These are phyloP conservation scores for Saccharomycopsis microspora DNA, from an alignment of 805 yeast genomes.

Conservation along the genomic window DNA sequence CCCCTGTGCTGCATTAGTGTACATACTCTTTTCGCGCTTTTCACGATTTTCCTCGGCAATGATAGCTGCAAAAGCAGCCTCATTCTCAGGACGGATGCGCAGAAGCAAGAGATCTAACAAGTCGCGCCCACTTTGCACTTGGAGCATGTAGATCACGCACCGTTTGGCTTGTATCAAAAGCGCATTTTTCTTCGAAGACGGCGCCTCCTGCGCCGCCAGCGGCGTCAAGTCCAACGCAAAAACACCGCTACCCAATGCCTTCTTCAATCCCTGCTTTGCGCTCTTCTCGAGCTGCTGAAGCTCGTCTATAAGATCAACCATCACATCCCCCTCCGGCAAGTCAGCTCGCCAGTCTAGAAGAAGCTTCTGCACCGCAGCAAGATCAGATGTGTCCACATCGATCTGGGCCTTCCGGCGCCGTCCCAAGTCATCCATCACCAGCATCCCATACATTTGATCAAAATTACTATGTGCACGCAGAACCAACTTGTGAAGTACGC, in stretches of 20 bases:
- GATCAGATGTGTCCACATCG: conserved; percentile 28
- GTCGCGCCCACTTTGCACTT: conserved; percentile 62
- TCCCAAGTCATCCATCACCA: conserved; percentile 59
- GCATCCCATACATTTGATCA: conserved; percentile 49
- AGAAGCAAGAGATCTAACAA: conserved; percentile 59
- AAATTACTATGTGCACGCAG: conserved; percentile 36
- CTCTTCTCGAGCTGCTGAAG: conserved; percentile 1
- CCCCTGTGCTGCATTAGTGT: conserved; percentile 30
- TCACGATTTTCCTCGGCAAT: conserved; percentile 33
- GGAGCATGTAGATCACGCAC: conserved; percentile 64
- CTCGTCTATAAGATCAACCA: neutral
- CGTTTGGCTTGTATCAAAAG: conserved; percentile 70
- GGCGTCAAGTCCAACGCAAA: conserved; percentile 29
- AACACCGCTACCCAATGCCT: conserved; percentile 23
- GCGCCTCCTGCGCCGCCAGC: conserved; percentile 30
- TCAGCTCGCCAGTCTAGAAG: conserved; percentile 22
- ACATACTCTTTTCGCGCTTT: conserved; percentile 28
- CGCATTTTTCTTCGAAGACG: conserved; percentile 35
- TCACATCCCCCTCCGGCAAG: neutral
- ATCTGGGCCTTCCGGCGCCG: conserved; percentile 32
- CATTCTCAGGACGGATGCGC: conserved; percentile 61
- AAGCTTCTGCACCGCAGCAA: conserved; percentile 29
- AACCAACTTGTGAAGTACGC: conserved; percentile 36
- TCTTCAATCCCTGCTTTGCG: conserved; percentile 1
- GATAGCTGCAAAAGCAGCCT: conserved; percentile 45